These are phyloP conservation scores for Turnera subulata DNA, from an alignment of 345 rosid genomes.

Conservation along the genomic window DNA sequence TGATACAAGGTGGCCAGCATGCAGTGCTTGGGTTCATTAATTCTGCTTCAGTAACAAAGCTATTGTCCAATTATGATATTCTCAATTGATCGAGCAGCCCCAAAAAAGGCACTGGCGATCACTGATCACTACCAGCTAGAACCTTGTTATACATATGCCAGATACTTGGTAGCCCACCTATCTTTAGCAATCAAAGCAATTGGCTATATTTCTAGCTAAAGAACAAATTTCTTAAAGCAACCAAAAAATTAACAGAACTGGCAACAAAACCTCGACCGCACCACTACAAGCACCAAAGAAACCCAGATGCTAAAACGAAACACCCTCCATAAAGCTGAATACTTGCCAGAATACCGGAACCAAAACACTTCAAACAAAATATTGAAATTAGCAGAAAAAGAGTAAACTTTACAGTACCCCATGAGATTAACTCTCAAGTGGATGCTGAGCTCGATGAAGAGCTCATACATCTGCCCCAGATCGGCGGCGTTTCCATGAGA, in stretches of 20 bases:
- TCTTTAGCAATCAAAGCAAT: no score
- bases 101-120: no score
- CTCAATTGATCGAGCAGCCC: no score
- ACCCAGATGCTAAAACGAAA: background rate
- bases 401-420: constrained; percentile 49
- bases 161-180: no score
- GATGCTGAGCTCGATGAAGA: constrained; percentile 87
- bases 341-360: background rate
- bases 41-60: no score
- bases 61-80: no score
- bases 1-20: no score
- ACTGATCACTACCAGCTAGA: no score
- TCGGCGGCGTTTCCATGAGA: constrained; percentile 97
- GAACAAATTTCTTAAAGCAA: background rate
- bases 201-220: no score
- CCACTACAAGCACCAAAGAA: background rate
- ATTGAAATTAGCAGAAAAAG: background rate
- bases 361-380: constrained; percentile 5
- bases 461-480: constrained; percentile 98
- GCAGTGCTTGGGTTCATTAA: no score
- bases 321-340: background rate
- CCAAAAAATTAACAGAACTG: background rate
- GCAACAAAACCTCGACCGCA: background rate
- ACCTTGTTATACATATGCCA: no score
- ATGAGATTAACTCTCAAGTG: constrained; percentile 84